Evolutionary conservation across 805 yeast species (phyloP).

Genomic region (Metschnikowia lunata): DNA sequence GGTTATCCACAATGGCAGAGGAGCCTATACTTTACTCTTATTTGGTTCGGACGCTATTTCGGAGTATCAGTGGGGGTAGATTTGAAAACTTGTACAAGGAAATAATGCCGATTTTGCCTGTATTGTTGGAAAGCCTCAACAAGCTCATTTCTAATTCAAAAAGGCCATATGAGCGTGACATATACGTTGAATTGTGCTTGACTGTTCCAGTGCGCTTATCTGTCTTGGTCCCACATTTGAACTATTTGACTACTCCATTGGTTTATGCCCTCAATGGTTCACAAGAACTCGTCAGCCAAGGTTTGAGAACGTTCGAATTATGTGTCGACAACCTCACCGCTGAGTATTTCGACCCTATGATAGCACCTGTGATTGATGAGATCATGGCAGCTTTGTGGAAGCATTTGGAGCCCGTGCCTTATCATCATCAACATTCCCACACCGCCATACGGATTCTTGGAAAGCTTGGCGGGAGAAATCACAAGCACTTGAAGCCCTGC

Average conservation of each 20-base stretch:
- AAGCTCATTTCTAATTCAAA: slow-evolving; percentile 78
- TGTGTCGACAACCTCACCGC: slow-evolving; percentile 97
- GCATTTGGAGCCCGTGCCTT: slow-evolving; percentile 87
- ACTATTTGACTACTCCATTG: slow-evolving; percentile 83
- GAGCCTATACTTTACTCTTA: slow-evolving; percentile 91
- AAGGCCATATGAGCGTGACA: slow-evolving; percentile 85
- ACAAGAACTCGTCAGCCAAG: slow-evolving; percentile 90
- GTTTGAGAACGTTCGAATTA: slow-evolving; percentile 86
- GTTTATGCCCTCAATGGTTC: slow-evolving; percentile 87
- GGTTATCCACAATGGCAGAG: slow-evolving; percentile 75
- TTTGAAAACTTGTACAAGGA: slow-evolving; percentile 91
- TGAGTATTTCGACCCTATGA: slow-evolving; percentile 93
- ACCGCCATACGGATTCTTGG: slow-evolving; percentile 91
- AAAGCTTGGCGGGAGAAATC: slow-evolving; percentile 92
- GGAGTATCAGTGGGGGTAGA: slow-evolving; percentile 96
- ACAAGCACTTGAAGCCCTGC: slow-evolving; percentile 77
- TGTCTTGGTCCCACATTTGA: slow-evolving; percentile 88
- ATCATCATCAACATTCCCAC: slow-evolving; percentile 91
- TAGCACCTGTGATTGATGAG: slow-evolving; percentile 93
- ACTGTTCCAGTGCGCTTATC: slow-evolving; percentile 95
- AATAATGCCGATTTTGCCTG: slow-evolving; percentile 86
- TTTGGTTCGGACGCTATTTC: slow-evolving; percentile 79
- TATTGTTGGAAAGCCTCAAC: slow-evolving; percentile 78
- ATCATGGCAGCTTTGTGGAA: slow-evolving; percentile 92
- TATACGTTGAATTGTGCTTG: slow-evolving; percentile 89